Base-by-base conservation (phyloP, 2,329 filamentous ascomycete genomes). In the Phaeosphaeriaceae sp. region DNA sequence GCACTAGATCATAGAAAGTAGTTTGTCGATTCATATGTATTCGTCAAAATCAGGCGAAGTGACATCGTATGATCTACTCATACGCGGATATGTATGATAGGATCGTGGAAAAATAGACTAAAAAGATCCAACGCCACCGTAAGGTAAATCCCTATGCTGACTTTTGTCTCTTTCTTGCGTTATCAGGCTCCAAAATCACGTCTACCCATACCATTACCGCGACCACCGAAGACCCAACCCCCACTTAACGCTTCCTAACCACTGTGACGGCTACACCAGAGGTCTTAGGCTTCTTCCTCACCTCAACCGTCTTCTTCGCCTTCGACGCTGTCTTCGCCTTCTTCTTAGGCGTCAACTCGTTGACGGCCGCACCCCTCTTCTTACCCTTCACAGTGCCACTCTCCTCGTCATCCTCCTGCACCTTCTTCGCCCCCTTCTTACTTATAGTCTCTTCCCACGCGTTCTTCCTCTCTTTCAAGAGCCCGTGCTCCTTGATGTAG, bases 401-500 rank as follows among this genome's bases (percentile, higher is more conserved):
- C 22, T 27, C 21, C n/a, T 27, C 10, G 17, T 22, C 45, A 11
- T 47, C 15, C 22, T 47, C 45, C 7, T 27, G 5, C 2, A 47
- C 11, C 45, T 47, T 47, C 21, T 17, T 22, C 2, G 21, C 47
- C 17, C 22, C 53, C 2, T 48, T 49, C 57, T 49, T 58, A 20
- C 10, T 33, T 1, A 27, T 46, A 27, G 54, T 61, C 52, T 20
- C 48, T 25, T 61, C 54, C 25, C 57, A 65, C 46, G 61, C 66
- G 10, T 57, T 48, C 51, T 58, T 57, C 24, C 42, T 42, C 44
- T 59, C 47, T n/a, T 48, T 47, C 15, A 65, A 1, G 1, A 74
- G 17, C 2, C 72, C 72, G 47, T 74, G 44, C 49, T 74, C 62
- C 48, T 73, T 72, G 47, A 76, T 61, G 20, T 67, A 70, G 49